Percentiles rank a stretch among this genome's conserved stretches.
These are phyloP conservation scores for Trichoderma breve DNA, from an alignment of 2,329 filamentous ascomycete species.

Conservation along the genomic window DNA sequence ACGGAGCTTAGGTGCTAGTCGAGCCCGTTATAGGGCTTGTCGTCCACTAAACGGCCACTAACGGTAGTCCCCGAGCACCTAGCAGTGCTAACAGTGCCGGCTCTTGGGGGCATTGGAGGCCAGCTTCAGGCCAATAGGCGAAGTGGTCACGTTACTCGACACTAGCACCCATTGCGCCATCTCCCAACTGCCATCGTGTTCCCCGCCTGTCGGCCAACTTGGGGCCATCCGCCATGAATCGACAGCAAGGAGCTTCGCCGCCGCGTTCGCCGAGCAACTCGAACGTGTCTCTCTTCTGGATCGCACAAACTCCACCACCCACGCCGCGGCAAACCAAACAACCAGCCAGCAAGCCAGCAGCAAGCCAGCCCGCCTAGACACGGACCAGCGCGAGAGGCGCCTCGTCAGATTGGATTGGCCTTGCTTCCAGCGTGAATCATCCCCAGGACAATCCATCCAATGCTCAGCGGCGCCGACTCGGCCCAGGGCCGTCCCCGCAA, in stretches of 20 bases:
- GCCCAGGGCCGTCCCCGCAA: slow-evolving; percentile 31
- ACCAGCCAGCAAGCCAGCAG: slow-evolving; percentile 9
- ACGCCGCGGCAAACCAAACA: neutral
- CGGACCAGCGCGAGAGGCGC: slow-evolving; percentile 4
- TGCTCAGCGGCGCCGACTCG: slow-evolving; percentile 14
- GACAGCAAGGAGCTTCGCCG: slow-evolving; percentile 7
- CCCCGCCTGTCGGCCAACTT: slow-evolving; percentile 17
- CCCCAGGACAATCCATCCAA: neutral
- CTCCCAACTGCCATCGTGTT: neutral
- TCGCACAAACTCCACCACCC: slow-evolving; percentile 13
- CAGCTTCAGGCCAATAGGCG: neutral
- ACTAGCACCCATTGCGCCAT: neutral
- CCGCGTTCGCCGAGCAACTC: slow-evolving; percentile 7
- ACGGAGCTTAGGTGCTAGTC: neutral
- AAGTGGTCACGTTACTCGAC: slow-evolving; percentile 12
- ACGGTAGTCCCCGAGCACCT: neutral
- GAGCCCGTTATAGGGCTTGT: neutral
- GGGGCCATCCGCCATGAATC: neutral
- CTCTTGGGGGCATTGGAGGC: neutral
- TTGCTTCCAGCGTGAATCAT: neutral
- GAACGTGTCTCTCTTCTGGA: neutral
- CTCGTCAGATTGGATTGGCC: neutral
- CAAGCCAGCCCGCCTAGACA: neutral
- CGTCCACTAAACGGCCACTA: neutral
- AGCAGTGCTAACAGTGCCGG: neutral